phyloP scores from a whole-genome alignment of 192 early-diverging fungal genomes.

The Coemansia sp. region DNA sequence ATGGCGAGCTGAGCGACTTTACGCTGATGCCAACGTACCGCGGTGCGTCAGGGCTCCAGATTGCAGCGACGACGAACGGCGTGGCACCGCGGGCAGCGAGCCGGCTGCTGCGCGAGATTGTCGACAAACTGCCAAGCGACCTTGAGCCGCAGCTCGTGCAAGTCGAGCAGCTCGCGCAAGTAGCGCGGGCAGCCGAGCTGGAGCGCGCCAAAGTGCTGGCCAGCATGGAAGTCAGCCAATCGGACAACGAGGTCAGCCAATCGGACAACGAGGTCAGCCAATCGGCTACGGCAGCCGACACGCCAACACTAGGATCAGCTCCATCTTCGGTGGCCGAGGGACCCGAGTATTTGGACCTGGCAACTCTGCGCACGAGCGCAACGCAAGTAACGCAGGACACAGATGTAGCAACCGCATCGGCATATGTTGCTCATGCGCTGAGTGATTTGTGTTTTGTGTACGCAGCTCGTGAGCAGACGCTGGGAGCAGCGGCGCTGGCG shows the following conservation, averaged over 20 bases:
- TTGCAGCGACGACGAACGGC: conserved; percentile 79
- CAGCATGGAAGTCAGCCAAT: conserved; percentile 54
- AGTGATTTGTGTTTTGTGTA: conserved; percentile 85
- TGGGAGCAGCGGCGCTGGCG: conserved; percentile 62
- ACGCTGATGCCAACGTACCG: conserved; percentile 73
- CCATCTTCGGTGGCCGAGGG: conserved; percentile 41
- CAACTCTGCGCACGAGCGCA: conserved; percentile 12
- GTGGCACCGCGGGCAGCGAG: conserved; percentile 67
- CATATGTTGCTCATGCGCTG: conserved; percentile 76
- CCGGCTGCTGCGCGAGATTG: conserved; percentile 64
- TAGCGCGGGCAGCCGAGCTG: conserved; percentile 55
- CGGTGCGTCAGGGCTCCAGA: conserved; percentile 66
- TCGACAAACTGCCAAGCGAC: conserved; percentile 58
- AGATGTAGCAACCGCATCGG: conserved; percentile 65
- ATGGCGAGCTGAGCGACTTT: conserved; percentile 76
- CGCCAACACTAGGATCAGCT: conserved; percentile 23
- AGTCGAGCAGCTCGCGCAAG: conserved; percentile 54
- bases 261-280: conserved; percentile 23
- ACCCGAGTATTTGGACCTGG: conserved; percentile 20
- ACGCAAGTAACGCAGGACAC: conserved; percentile 32
- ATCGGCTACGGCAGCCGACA: conserved; percentile 29
- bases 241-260: conserved; percentile 16
- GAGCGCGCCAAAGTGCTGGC: conserved; percentile 36
- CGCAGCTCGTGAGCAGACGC: conserved; percentile 60
- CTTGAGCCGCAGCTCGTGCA: conserved; percentile 63